Percentiles rank a stretch among this genome's conserved stretches.
Evolutionary conservation across 176 grass and related monocot genomes (phyloP).

Genomic region (Bonia amplexicaulis): DNA sequence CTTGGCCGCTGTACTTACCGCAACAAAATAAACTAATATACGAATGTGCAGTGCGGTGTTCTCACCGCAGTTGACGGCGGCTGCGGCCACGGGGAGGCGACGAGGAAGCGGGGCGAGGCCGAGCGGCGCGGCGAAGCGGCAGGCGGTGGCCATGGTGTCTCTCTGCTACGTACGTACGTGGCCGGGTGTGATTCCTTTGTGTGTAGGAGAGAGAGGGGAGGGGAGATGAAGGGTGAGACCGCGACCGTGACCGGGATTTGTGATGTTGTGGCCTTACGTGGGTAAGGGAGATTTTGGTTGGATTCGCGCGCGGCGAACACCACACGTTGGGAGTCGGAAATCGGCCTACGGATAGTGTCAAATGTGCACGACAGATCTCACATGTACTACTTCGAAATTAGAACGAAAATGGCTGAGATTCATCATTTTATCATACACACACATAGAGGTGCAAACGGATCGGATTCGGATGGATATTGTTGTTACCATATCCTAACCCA

Average conservation of each 20-base stretch:
- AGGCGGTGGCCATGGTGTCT: constrained; percentile 29
- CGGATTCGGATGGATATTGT: too few relatives aligned
- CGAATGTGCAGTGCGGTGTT: background rate
- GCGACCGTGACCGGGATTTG: background rate
- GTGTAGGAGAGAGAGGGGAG: background rate
- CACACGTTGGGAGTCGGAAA: constrained; percentile 33
- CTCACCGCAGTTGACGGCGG: background rate
- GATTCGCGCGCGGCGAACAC: constrained; percentile 21
- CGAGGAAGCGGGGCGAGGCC: constrained; percentile 12
- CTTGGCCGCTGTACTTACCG: background rate
- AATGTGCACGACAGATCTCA: background rate
- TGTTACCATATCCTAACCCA: too few relatives aligned
- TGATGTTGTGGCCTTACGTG: constrained; percentile 2
- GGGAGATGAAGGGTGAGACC: background rate
- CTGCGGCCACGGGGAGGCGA: background rate
- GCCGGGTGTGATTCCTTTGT: background rate
- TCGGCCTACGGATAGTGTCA: constrained; percentile 28
- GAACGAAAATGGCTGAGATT: too few relatives aligned
- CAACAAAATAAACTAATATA: too few relatives aligned
- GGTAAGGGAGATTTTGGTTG: constrained; percentile 13
- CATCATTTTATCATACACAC: too few relatives aligned
- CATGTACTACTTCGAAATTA: too few relatives aligned
- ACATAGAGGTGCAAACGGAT: too few relatives aligned
- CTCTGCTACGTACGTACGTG: background rate
- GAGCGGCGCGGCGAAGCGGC: constrained; percentile 30